These are phyloP conservation scores for Pisolithus tinctorius DNA, from an alignment of 768 basidiomycete genomes.

Conservation along the genomic window DNA sequence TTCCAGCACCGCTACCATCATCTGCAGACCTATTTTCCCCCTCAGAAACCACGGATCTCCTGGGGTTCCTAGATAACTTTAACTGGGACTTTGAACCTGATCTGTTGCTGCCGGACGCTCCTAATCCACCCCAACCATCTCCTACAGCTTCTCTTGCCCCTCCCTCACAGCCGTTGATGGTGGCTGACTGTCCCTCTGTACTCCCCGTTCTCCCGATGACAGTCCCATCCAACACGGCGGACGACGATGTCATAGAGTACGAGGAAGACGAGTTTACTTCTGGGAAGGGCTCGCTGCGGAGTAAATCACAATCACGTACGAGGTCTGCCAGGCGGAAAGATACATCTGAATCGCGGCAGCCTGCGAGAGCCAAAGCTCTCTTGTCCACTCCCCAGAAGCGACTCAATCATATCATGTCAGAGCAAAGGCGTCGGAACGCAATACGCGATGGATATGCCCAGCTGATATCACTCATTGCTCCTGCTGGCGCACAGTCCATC, in stretches of 20 bases:
- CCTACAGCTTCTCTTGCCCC: background rate
- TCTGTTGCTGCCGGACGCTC: conserved; percentile 13
- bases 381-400: conserved; percentile 83
- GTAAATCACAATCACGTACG: conserved; percentile 5
- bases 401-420: conserved; percentile 90
- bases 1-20: conserved; percentile 55
- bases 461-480: conserved; percentile 72
- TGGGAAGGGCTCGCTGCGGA: conserved; percentile 5
- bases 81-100: conserved; percentile 55
- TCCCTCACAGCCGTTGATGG: background rate
- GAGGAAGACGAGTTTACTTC: conserved; percentile 5
- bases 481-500: conserved; percentile 65
- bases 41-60: conserved; percentile 69
- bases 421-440: conserved; percentile 88
- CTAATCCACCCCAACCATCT: conserved; percentile 4
- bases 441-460: conserved; percentile 89
- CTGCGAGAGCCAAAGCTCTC: conserved; percentile 49
- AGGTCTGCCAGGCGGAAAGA: conserved; percentile 18
- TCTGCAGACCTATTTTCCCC: conserved; percentile 76
- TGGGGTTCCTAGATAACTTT: conserved; percentile 81
- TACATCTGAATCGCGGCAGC: conserved; percentile 18
- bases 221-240: conserved; percentile 1
- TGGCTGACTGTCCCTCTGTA: background rate
- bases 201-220: background rate
- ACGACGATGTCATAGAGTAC: conserved; percentile 3